phyloP scores from a whole-genome alignment of 371 early-diverging fungal genomes.

The Mucor ambiguus region DNA sequence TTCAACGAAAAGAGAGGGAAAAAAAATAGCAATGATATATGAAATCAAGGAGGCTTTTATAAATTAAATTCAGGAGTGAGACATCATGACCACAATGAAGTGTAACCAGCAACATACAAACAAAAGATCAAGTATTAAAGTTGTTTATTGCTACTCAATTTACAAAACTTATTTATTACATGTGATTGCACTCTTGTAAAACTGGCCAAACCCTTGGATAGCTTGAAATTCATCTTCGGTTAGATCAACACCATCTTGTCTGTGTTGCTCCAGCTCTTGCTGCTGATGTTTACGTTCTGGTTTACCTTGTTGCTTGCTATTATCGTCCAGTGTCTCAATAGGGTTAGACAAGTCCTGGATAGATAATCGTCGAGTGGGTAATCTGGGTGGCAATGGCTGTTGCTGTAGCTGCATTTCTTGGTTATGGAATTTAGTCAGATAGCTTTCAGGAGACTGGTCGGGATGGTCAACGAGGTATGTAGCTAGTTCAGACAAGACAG shows the following conservation, averaged over 20 bases:
- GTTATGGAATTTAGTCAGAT: constrained; percentile 18
- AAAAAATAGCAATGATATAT: not conserved
- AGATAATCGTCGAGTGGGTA: constrained; percentile 34
- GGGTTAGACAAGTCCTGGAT: constrained; percentile 48
- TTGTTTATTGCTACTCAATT: not conserved
- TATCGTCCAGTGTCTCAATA: constrained; percentile 29
- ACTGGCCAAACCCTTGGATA: constrained; percentile 43
- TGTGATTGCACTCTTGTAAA: constrained; percentile 21
- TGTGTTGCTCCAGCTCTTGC: not conserved
- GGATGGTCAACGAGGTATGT: constrained; percentile 40
- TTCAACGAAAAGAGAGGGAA: not conserved
- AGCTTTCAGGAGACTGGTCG: constrained; percentile 41
- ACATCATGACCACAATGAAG: not conserved
- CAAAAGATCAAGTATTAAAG: not conserved
- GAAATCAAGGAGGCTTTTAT: not conserved
- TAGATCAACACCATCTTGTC: constrained; percentile 31
- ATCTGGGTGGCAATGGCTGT: not conserved
- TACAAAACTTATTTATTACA: constrained; percentile 18
- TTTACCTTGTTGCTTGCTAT: not conserved
- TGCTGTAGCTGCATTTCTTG: not conserved
- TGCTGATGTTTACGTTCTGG: not conserved
- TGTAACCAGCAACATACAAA: not conserved
- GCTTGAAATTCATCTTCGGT: constrained; percentile 51
- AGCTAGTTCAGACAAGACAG: constrained; percentile 40
- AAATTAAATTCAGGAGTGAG: not conserved